Conservation (phyloP, 108 stramenopile genomes). For the Cyclotella distinguenda region DNA sequence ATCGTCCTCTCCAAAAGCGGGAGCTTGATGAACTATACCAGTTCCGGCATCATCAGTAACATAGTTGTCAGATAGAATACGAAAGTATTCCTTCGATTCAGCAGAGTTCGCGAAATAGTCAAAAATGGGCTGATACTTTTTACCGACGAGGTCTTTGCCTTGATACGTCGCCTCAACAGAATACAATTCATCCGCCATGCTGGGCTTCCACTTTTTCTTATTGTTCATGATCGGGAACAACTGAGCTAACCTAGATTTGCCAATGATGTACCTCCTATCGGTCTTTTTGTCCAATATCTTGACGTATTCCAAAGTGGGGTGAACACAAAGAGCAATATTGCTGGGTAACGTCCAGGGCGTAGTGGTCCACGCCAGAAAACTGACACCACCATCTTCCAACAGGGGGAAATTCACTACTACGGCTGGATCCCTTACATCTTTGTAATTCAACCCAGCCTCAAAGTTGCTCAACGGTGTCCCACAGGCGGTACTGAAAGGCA, state of each 20-base stretch:
- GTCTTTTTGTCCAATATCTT: constrained; percentile 90
- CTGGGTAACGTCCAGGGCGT: constrained; percentile 99
- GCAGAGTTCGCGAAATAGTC: constrained; percentile 75
- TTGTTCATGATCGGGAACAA: constrained; percentile 92
- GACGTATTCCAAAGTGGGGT: constrained; percentile 90
- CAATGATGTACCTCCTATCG: constrained; percentile 81
- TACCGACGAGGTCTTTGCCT: constrained; percentile 92
- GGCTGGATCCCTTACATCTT: constrained; percentile 97
- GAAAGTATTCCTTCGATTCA: constrained; percentile 68
- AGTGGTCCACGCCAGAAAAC: constrained; percentile 96
- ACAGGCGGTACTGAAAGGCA: constrained; percentile 98
- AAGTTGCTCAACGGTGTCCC: constrained; percentile 97
- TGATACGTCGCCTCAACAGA: constrained; percentile 65
- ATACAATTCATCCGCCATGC: constrained; percentile 84
- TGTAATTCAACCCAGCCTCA: constrained; percentile 99
- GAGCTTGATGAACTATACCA: constrained; percentile 99
- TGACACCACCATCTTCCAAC: constrained; percentile 70
- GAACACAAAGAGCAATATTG: constrained; percentile 96
- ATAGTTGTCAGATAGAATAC: constrained; percentile 90
- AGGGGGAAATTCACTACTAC: constrained; percentile 96
- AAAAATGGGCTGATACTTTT: constrained; percentile 92
- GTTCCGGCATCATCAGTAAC: constrained; percentile 99
- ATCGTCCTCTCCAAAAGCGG: constrained; percentile 99
- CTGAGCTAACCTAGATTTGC: constrained; percentile 86
- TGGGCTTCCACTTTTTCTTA: constrained; percentile 95